Percentiles rank a stretch among this genome's conserved stretches.
Conservation (phyloP, 169 alveolate genomes). For the Pseudocohnilembus persalinus region DNA sequence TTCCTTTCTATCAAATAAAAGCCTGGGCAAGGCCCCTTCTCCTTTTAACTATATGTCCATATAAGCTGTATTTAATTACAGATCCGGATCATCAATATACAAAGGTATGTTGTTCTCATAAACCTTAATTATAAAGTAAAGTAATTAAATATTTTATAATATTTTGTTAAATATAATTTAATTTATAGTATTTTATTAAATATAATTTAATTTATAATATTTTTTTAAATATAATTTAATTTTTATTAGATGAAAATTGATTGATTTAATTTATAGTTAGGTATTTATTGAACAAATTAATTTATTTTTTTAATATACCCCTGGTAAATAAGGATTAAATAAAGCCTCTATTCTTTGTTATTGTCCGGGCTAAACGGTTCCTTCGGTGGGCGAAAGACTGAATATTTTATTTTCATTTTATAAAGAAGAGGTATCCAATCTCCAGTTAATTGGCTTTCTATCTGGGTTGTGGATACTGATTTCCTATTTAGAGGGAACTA, state of each 20-base stretch:
- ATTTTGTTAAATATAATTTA: too few relatives aligned
- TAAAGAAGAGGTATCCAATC: slow-evolving; percentile 60
- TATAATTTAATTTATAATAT: too few relatives aligned
- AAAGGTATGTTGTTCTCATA: slow-evolving; percentile 79
- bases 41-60: slow-evolving; percentile 82
- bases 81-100: slow-evolving; percentile 68
- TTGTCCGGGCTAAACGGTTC: slow-evolving; percentile 78
- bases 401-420: slow-evolving; percentile 67
- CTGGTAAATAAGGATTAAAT: slow-evolving; percentile 88
- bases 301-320: too few relatives aligned
- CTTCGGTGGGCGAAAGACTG: slow-evolving; percentile 78
- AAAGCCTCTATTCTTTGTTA: slow-evolving; percentile 78
- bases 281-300: too few relatives aligned
- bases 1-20: slow-evolving; percentile 88
- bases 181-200: too few relatives aligned
- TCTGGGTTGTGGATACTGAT: slow-evolving; percentile 81
- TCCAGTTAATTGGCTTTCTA: slow-evolving; percentile 68
- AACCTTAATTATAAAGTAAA: too few relatives aligned
- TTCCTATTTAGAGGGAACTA: slow-evolving; percentile 66
- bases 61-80: slow-evolving; percentile 62
- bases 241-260: too few relatives aligned
- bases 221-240: too few relatives aligned
- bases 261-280: too few relatives aligned
- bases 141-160: too few relatives aligned
- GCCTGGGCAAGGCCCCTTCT: slow-evolving; percentile 91